These are phyloP conservation scores for Zygoascus bituminiphila DNA, from an alignment of 805 yeast genomes.

Conservation along the genomic window DNA sequence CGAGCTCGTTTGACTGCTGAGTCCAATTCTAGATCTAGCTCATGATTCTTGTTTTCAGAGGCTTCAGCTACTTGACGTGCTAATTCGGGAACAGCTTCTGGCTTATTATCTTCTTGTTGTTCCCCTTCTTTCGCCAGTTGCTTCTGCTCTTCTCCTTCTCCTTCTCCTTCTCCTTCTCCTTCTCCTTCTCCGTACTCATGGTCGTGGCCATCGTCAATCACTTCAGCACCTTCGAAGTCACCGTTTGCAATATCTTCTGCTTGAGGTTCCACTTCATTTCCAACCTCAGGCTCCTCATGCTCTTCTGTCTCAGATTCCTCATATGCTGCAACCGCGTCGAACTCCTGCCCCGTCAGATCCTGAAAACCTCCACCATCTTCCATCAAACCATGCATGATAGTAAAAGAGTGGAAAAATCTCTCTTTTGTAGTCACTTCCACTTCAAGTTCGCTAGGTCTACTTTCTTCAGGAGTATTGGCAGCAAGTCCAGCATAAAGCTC, in stretches of 20 bases:
- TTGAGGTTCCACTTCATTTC: constrained; percentile 8
- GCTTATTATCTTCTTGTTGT: not conserved
- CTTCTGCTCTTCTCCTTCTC: not conserved
- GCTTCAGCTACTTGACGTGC: not conserved
- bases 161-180: not conserved
- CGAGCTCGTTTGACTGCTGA: too few relatives aligned
- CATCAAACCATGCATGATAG: constrained; percentile 12
- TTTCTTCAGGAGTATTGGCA: constrained; percentile 10
- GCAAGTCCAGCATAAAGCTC: constrained; percentile 16
- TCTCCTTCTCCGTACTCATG: not conserved
- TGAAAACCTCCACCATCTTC: not conserved
- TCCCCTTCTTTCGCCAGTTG: not conserved
- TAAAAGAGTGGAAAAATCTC: constrained; percentile 19
- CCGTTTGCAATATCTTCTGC: not conserved
- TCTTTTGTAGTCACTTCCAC: constrained; percentile 7
- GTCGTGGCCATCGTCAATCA: not conserved
- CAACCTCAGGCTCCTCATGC: constrained; percentile 11
- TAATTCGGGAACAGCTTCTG: not conserved
- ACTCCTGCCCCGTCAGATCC: not conserved
- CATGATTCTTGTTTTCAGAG: not conserved
- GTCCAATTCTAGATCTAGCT: too few relatives aligned
- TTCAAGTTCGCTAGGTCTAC: constrained; percentile 8
- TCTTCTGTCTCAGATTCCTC: not conserved
- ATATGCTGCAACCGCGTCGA: not conserved
- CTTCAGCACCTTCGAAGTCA: not conserved